Base-by-base conservation (phyloP, 768 basidiomycete genomes). In the Calvatia gigantea region DNA sequence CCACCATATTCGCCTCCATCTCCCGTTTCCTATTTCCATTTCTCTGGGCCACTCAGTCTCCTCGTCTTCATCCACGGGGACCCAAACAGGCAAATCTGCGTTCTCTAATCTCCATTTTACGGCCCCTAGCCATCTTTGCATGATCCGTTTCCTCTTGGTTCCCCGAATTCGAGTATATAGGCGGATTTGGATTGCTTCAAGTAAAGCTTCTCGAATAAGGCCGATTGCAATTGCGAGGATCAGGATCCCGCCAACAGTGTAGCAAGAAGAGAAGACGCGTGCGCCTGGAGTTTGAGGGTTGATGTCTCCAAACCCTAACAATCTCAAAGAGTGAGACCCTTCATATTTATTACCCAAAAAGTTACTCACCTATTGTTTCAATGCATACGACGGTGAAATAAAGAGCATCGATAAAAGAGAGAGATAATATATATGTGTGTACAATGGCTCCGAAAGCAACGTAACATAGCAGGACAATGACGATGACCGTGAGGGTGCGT, bases 331-430 rank as follows among this genome's bases (percentile, higher is more conserved):
- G 25, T 28, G 25, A 56, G 12, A 32, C 8, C 35, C 46, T 35
- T 15, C n/a, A 42, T 17, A n/a, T 59, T 9, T 32, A n/a, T 7
- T 31, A 4, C 8, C 46, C n/a, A 12, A 12, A 21, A 31, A 23
- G 19, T 15, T 39, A 64, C 72, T 58, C 60, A 68, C 80, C 82
- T 12, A 85, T 76, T 6, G 83, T 87, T 66, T 91, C 87, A 57
- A 92, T 86, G 3, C 87, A 79, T 15, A 83, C 82, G 35, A 89
- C 76, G 6, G 85, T 82, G 63, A 91, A 91, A 65, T 91, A 92
- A n/a, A 93, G 73, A 0, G 83, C 85, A 64, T 90, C 74, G 61
- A 91, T 77, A 66, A 89, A 94, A 17, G 74, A 67, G 29, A 89
- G 75, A 3, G 76, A 51, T 41, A 86, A 67, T 23, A 84, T 69